A percentile compares a stretch with the other conserved stretches of the same genome.
phyloP scores from a whole-genome alignment of 352 stramenopile species.

The Peronospora farinosa region DNA sequence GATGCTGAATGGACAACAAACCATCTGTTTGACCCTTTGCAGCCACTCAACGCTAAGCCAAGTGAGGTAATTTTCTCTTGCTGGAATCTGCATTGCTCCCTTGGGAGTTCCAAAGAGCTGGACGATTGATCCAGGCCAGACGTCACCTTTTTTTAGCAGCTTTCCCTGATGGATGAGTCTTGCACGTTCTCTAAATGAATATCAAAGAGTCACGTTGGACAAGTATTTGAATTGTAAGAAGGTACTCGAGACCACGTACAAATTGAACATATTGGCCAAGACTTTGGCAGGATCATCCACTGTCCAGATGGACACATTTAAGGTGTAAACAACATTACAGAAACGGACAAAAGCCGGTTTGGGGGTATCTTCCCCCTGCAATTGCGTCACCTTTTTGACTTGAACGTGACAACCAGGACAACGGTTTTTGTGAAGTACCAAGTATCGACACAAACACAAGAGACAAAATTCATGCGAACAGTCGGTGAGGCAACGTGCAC shows the following conservation, averaged over 20 bases:
- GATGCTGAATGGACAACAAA: slow-evolving; percentile 64
- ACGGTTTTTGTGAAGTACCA: slow-evolving; percentile 53
- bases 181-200: slow-evolving; percentile 46
- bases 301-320: slow-evolving; percentile 76
- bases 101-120: slow-evolving; percentile 78
- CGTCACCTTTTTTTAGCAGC: slow-evolving; percentile 73
- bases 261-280: slow-evolving; percentile 60
- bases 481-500: slow-evolving; percentile 58
- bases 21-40: slow-evolving; percentile 34
- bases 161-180: slow-evolving; percentile 74
- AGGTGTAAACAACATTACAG: slow-evolving; percentile 71
- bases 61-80: slow-evolving; percentile 14
- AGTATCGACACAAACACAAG: slow-evolving; percentile 47
- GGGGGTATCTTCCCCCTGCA: slow-evolving; percentile 15
- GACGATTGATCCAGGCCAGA: slow-evolving; percentile 74
- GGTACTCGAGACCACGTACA: slow-evolving; percentile 35
- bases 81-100: slow-evolving; percentile 16
- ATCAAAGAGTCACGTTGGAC: neutral
- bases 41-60: slow-evolving; percentile 38
- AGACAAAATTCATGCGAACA: slow-evolving; percentile 81
- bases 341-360: slow-evolving; percentile 63
- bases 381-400: slow-evolving; percentile 58
- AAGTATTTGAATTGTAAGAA: neutral
- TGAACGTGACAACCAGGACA: slow-evolving; percentile 54
- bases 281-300: slow-evolving; percentile 60